Evolutionary conservation across 305 asterid genomes (phyloP).

Genomic region (Salvia sclarea): DNA sequence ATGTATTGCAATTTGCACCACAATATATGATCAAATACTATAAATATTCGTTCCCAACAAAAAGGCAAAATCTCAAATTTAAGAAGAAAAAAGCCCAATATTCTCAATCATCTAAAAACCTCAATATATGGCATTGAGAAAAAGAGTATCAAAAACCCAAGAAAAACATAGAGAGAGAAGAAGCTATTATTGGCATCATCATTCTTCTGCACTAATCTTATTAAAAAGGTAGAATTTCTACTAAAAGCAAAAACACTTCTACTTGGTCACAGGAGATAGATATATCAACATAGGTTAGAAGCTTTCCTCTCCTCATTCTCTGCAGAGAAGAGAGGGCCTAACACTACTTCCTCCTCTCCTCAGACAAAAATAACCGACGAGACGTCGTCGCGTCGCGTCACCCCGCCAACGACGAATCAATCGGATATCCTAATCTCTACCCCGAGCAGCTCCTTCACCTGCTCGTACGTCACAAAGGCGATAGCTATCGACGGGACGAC

Average conservation of each 20-base stretch:
- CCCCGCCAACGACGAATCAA: conserved; percentile 42
- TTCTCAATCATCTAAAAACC: not conserved
- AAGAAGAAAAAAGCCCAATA: not conserved
- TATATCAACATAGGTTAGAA: conserved; percentile 35
- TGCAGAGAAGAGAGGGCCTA: conserved; percentile 32
- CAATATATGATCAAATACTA: too few species aligned
- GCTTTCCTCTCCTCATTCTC: conserved; percentile 24
- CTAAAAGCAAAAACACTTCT: conserved; percentile 30
- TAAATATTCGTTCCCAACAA: not conserved
- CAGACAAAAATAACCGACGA: conserved; percentile 34
- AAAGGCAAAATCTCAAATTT: too few species aligned
- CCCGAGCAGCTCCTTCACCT: conserved; percentile 82
- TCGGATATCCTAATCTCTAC: conserved; percentile 88
- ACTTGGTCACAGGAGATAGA: conserved; percentile 21
- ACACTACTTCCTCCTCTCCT: conserved; percentile 27
- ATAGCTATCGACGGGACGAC: conserved; percentile 98
- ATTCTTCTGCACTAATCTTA: conserved; percentile 33
- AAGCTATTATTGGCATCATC: conserved; percentile 33
- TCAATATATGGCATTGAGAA: conserved; percentile 1
- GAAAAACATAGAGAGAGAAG: conserved; percentile 7
- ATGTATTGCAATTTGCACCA: too few species aligned
- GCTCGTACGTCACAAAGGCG: conserved; percentile 95
- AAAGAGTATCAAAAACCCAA: not conserved
- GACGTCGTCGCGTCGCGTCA: not conserved
- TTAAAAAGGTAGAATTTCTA: conserved; percentile 36